Percentiles rank a stretch among this genome's conserved stretches.
Evolutionary conservation across 345 rosid genomes (phyloP).

Genomic region (Sonneratia caseolaris): DNA sequence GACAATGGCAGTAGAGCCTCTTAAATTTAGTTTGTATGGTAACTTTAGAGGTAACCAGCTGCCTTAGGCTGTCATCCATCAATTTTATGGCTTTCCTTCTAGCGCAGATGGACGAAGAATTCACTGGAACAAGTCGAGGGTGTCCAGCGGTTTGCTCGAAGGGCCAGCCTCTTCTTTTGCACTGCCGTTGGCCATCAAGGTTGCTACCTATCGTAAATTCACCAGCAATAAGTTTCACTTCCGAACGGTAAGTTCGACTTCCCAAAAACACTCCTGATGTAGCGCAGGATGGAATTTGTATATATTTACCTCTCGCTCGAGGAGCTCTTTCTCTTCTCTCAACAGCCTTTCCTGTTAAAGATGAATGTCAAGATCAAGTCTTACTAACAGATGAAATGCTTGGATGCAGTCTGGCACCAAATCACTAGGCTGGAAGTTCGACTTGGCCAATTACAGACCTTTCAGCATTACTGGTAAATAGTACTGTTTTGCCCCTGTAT

Average conservation of each 20-base stretch:
- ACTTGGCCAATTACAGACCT: not conserved
- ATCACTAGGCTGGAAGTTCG: not conserved
- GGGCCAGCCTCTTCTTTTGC: conserved; percentile 4
- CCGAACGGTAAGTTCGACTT: not conserved
- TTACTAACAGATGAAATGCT: not conserved
- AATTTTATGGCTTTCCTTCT: not conserved
- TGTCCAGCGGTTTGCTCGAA: not conserved
- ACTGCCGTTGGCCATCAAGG: not conserved
- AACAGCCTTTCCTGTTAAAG: conserved; percentile 22
- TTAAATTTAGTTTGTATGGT: not conserved
- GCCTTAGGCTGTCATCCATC: not conserved
- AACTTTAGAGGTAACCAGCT: not conserved
- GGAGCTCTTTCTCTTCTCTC: conserved; percentile 23
- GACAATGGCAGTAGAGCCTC: not conserved
- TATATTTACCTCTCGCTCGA: conserved; percentile 24
- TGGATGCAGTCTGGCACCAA: not conserved
- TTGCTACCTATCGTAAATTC: not conserved
- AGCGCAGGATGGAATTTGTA: not conserved
- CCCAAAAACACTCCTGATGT: not conserved
- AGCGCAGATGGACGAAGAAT: not conserved
- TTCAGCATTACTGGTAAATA: not conserved
- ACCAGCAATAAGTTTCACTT: not conserved
- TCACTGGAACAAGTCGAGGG: conserved; percentile 5
- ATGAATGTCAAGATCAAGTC: not conserved
- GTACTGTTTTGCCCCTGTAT: not conserved